Percentiles rank a stretch among this genome's conserved stretches.
These are phyloP conservation scores for Begonia fuchsioides DNA, from an alignment of 306 rosid genomes.

Conservation along the genomic window DNA sequence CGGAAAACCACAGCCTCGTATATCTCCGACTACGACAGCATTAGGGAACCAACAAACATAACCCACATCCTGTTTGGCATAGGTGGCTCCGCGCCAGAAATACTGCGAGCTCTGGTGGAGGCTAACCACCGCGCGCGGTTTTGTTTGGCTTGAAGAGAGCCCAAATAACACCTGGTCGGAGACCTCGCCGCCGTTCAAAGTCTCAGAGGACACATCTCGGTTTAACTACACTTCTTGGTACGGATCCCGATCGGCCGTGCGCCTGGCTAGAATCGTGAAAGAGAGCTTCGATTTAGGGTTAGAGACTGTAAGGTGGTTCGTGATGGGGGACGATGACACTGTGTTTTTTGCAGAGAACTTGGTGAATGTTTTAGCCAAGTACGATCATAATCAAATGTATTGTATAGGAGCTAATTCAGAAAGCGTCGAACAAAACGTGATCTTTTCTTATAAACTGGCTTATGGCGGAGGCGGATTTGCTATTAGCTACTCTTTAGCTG, in stretches of 20 bases:
- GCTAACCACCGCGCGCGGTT: conserved; percentile 29
- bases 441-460: conserved; percentile 40
- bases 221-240: conserved; percentile 45
- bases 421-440: conserved; percentile 53
- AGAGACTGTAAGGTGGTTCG: conserved; percentile 57
- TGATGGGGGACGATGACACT: conserved; percentile 84
- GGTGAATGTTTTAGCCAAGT: conserved; percentile 38
- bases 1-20: too few species aligned
- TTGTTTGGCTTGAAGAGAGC: conserved; percentile 42
- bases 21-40: background rate
- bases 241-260: conserved; percentile 54
- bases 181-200: conserved; percentile 21
- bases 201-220: conserved; percentile 35
- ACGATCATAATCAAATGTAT: conserved; percentile 72
- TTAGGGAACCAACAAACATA: conserved; percentile 23
- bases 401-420: conserved; percentile 63
- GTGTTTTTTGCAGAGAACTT: conserved; percentile 50
- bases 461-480: conserved; percentile 79
- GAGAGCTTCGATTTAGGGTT: conserved; percentile 57
- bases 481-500: conserved; percentile 51
- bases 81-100: conserved; percentile 36
- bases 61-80: conserved; percentile 57
- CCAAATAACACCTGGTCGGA: conserved; percentile 33
- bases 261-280: conserved; percentile 54
- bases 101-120: conserved; percentile 59